These are phyloP conservation scores for Eutypella sp. DNA, from an alignment of 2,329 filamentous ascomycete species.

Conservation along the genomic window DNA sequence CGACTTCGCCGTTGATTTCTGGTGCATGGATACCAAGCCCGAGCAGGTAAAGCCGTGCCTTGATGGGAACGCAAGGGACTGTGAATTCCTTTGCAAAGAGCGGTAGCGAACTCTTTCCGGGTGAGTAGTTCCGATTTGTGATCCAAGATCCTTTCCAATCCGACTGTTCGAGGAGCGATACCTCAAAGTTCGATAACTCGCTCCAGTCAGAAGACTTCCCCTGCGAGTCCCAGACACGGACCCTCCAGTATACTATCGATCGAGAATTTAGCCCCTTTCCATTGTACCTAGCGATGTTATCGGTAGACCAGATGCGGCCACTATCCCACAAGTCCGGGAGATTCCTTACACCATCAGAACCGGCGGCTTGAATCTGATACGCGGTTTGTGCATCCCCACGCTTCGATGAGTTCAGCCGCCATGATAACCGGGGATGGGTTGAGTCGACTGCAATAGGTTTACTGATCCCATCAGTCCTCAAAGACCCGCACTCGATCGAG, in stretches of 20 bases:
- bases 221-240: conserved; percentile 5
- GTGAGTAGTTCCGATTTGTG: conserved; percentile 1
- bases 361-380: not conserved
- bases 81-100: conserved; percentile 6
- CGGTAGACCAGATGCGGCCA: not conserved
- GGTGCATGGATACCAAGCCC: conserved; percentile 8
- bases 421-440: not conserved
- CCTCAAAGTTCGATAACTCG: conserved; percentile 2
- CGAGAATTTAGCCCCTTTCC: conserved; percentile 3
- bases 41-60: conserved; percentile 7
- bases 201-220: conserved; percentile 5
- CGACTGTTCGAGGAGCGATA: not conserved
- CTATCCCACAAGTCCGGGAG: conserved; percentile 6
- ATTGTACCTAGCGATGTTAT: conserved; percentile 1
- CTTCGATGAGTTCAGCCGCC: not conserved
- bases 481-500: not conserved
- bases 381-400: not conserved
- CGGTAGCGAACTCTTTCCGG: conserved; percentile 2
- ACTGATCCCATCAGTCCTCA: not conserved
- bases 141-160: conserved; percentile 11
- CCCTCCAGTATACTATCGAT: conserved; percentile 5
- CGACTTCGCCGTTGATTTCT: conserved; percentile 2
- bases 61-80: not conserved
- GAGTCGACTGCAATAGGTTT: not conserved
- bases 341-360: not conserved